Base-by-base conservation (phyloP, 805 yeast species). In the Wickerhamomyces chambardii region DNA sequence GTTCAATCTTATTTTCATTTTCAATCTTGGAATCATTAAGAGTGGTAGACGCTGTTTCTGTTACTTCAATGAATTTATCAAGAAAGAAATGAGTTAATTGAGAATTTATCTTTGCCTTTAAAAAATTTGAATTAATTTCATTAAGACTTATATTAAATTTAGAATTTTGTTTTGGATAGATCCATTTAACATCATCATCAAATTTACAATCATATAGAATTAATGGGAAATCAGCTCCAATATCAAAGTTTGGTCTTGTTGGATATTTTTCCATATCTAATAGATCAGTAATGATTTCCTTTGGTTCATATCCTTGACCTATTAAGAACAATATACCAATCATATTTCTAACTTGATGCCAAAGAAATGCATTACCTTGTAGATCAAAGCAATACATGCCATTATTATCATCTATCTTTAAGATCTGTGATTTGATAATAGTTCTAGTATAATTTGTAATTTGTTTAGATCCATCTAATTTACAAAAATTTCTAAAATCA, bases 321-420 rank as follows among this genome's bases (percentile, higher is more conserved):
- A 87, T 77, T 17, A 82, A 58, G 36, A 92, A 74, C 37, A 92
- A 55, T 10, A 83, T 64, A 0, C 95, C 95, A 63, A 87, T 74
- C 92, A 92, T 92, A 46, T 95, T 87, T 38, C 98, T 72, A 15
- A 92, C 98, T 58, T 92, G 98, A 55, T 92, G 97, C 97, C 97
- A 92, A 37, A 92, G 59, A 47, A 92, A 92, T 8, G 97, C 98
- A 2, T 84, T 66, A 0, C 98, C 98, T 42, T 72, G 67, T 35
- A 92, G 61, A 52, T 86, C 87, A 54, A 90, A 76, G 37, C 78
- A 79, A 48, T 66, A 83, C 36, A 73, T 65, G 6, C 5, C 6
- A 24, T 24, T 10, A 5, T 70, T 74, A 24, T 64, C 57, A 16
- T 47, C 48, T 3, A 61, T 36, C 8, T 45, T 47, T 11, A 63